Base-by-base conservation (phyloP, 306 rosid species). In the Rosa rugosa region DNA sequence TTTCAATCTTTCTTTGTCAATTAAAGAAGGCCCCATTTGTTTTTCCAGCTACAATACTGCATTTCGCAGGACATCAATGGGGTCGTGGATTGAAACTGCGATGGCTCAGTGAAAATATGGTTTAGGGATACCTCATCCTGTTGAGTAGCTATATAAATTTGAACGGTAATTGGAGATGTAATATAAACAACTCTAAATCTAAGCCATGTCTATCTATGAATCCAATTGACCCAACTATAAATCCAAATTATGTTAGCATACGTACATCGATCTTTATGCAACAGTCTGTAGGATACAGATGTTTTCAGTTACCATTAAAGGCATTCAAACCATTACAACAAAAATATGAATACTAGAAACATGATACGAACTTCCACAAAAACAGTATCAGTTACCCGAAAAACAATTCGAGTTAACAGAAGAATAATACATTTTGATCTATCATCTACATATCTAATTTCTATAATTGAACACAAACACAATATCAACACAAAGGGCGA, bases 1-100 rank as follows among this genome's bases (percentile, higher is more conserved):
- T 67, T 66, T 38, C 47, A 18, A 1, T 10, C 23, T 17, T 45
- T 11, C 31, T 44, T 17, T 5, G 13, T 64, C 59, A 45, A 18
- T 44, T 17, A 44, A 62, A 60, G n/a, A 60, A 74, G 71, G 79
- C 45, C 59, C 59, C 44, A 75, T 75, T 75, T 75, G 45, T 67
- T 47, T 22, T 75, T 75, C 78, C 78, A 57, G 71, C 60, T 75
- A 8, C 71, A 45, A 11, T 44, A 75, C 60, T 57, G 42, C 77
- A 56, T 12, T 73, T 56, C 40, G 23, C 70, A 42, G 70, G 27
- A 23, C 57, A 45, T 75, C 78, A 75, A 18, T 38, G 71, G 16
- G 14, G 49, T 67, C 25, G 40, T 62, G 18, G 67, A 36, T 63
- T 63, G 42, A 34, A 27, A 63, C 69, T 63, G 42, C 12, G 11